Evolutionary conservation across 176 grass and related monocot genomes (phyloP).

Genomic region (Cenchrus americanus): DNA sequence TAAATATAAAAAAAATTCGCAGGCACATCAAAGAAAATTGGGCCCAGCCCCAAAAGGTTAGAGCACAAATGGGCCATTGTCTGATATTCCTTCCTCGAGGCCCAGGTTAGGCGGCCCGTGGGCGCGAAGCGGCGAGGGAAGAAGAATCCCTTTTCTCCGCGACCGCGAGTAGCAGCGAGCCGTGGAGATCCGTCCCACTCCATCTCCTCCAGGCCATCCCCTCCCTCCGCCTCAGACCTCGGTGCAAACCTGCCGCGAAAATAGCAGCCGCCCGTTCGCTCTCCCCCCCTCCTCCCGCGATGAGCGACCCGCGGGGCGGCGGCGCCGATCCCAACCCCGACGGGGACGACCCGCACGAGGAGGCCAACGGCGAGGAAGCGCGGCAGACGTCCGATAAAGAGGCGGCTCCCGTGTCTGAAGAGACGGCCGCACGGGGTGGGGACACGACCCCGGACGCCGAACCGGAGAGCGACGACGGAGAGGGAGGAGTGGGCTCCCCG

Average conservation of each 20-base stretch:
- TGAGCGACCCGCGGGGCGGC: constrained; percentile 55
- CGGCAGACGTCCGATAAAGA: constrained; percentile 35
- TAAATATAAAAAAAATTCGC: too few species aligned
- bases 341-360: constrained; percentile 35
- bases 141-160: constrained; percentile 19
- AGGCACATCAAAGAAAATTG: neutral
- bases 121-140: constrained; percentile 12
- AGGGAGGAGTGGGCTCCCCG: constrained; percentile 37
- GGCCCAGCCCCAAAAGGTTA: constrained; percentile 2
- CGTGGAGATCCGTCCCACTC: constrained; percentile 63
- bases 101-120: constrained; percentile 1
- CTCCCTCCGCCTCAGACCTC: constrained; percentile 31
- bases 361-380: constrained; percentile 35
- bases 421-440: constrained; percentile 3
- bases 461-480: constrained; percentile 42
- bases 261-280: constrained; percentile 54
- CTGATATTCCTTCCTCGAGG: too few species aligned
- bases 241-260: constrained; percentile 59
- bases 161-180: constrained; percentile 57
- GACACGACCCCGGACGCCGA: constrained; percentile 30
- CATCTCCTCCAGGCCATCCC: constrained; percentile 1
- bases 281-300: constrained; percentile 39
- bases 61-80: neutral
- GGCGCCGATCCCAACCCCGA: constrained; percentile 39
- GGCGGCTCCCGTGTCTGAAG: constrained; percentile 28